Base-by-base conservation (phyloP, 768 basidiomycete genomes). In the Hypsizygus marmoreus region DNA sequence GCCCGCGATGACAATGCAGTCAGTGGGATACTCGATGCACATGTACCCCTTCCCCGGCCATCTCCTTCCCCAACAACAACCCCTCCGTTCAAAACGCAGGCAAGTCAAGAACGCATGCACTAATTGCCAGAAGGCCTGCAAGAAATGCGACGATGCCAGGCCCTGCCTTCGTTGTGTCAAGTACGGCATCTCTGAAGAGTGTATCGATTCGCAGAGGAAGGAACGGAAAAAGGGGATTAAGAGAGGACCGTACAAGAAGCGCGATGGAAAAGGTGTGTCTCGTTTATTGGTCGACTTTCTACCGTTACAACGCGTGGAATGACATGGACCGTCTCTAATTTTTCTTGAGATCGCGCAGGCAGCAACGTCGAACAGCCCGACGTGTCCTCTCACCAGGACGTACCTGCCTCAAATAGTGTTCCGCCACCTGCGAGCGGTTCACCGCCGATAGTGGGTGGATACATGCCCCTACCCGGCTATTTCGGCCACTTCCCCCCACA, bases 51-150 rank as follows among this genome's bases (percentile, higher is more conserved):
- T 84, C 69, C 70, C 80, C 43, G 70, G 75, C 29, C 73, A 74
- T 51, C 60, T 67, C 45, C 60, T 68, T 35, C 73, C 64, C 58
- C 67, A 57, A 58, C 75, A 76, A 52, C 73, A 76, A 52, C 73
- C 77, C 17, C 72, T 77, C 49, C 84, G 84, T 53, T 74, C 86
- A 29, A 92, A 92, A 67, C 88, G 90, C 54, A 75, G 85, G 42
- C 90, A 92, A 59, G 91, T 92, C 73, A 92, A 91, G 77, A 91
- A 91, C 54, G 90, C 90, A 41, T 92, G 91, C 67, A 91, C 89
- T 24, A 88, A 88, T 54, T 92, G 91, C 61, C 91, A 91, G 66
- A 91, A 89, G 63, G 87, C 90, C 2, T 92, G 88, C 76, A 92
- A 92, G 75, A 91, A 91, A 65, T 92, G 89, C 62, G 91, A 92